These are phyloP conservation scores for Alternaria viburni DNA, from an alignment of 2,329 filamentous ascomycete genomes.

Conservation along the genomic window DNA sequence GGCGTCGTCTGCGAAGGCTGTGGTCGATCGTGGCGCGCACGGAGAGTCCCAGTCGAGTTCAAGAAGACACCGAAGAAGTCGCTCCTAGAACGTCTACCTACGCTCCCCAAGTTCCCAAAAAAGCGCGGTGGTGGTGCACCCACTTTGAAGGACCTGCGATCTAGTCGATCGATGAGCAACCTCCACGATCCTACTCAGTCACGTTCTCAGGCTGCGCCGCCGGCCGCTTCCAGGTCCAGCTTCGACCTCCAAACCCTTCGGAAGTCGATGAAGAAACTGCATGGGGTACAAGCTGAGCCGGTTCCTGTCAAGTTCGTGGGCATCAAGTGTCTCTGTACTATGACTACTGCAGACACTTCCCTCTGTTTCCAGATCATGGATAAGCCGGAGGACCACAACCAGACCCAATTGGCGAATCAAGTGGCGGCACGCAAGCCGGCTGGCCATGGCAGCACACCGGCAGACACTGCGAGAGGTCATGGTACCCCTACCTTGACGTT, in stretches of 20 bases:
- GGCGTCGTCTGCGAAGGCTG: slow-evolving; percentile 34
- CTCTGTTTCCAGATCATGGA: slow-evolving; percentile 34
- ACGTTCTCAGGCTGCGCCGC: not conserved
- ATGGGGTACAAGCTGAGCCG: slow-evolving; percentile 24
- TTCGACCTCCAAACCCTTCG: slow-evolving; percentile 15
- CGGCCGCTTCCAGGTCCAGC: slow-evolving; percentile 8
- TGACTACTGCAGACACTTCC: slow-evolving; percentile 14
- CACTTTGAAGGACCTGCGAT: slow-evolving; percentile 16
- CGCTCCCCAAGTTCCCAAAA: slow-evolving; percentile 18
- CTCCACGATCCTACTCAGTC: not conserved
- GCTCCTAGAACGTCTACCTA: slow-evolving; percentile 9
- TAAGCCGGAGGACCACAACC: not conserved
- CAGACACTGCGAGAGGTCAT: slow-evolving; percentile 27
- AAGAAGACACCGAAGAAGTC: slow-evolving; percentile 17
- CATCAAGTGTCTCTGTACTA: slow-evolving; percentile 28
- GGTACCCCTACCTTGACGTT: slow-evolving; percentile 19
- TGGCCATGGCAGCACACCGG: slow-evolving; percentile 12
- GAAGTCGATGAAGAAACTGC: slow-evolving; percentile 15
- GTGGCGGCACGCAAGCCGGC: not conserved
- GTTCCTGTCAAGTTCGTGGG: slow-evolving; percentile 28
- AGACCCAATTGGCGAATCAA: not conserved
- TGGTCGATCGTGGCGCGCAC: slow-evolving; percentile 31
- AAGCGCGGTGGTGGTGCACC: slow-evolving; percentile 1
- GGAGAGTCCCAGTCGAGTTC: slow-evolving; percentile 3
- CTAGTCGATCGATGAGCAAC: slow-evolving; percentile 18